These are phyloP conservation scores for Diversispora epigaea DNA, from an alignment of 192 early-diverging fungal species.

Conservation along the genomic window DNA sequence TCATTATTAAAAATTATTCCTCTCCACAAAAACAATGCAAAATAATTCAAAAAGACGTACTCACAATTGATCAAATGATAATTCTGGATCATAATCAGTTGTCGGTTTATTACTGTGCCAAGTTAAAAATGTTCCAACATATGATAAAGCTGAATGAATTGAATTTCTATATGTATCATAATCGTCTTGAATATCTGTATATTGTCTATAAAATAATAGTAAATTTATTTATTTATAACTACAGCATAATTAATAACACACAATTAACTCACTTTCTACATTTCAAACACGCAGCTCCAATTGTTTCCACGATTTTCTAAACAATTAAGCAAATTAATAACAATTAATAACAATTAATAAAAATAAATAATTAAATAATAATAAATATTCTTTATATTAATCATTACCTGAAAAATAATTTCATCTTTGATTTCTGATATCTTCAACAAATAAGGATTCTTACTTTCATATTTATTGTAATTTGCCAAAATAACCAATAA, in stretches of 20 bases:
- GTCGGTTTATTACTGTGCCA: conserved; percentile 35
- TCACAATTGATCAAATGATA: conserved; percentile 43
- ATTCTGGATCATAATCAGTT: conserved; percentile 37
- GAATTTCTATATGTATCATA: conserved; percentile 44
- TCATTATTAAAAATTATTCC: no score
- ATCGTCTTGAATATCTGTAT: conserved; percentile 48
- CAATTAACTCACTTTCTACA: conserved; percentile 15
- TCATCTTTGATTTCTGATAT: conserved; percentile 40
- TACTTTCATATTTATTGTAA: conserved; percentile 58
- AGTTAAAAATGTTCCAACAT: conserved; percentile 44
- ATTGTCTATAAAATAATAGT: conserved; percentile 31
- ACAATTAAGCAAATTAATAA: background rate
- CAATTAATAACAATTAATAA: background rate
- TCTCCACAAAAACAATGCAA: background rate
- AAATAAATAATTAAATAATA: conserved; percentile 3
- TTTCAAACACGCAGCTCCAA: conserved; percentile 1
- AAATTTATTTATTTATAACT: background rate
- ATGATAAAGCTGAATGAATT: conserved; percentile 41
- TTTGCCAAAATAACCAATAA: conserved; percentile 53
- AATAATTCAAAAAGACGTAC: background rate
- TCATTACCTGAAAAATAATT: conserved; percentile 33
- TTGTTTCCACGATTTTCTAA: conserved; percentile 31
- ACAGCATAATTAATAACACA: background rate
- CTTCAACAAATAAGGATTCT: conserved; percentile 48
- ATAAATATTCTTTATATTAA: background rate